Base-by-base conservation (phyloP, 257 asterid species). In the Leonotis leonurus region DNA sequence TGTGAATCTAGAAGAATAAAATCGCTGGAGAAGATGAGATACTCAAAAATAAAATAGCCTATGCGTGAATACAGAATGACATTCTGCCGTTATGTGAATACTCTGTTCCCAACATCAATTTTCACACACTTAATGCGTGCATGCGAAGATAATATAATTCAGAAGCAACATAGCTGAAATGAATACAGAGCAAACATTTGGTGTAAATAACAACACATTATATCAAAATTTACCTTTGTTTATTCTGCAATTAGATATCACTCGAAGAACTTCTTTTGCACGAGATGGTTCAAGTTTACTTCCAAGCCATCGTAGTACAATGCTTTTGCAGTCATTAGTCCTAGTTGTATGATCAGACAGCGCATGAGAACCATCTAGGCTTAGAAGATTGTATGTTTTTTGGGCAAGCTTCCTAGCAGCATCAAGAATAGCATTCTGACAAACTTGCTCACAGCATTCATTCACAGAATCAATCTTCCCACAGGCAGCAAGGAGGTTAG, bases 361-460 rank as follows among this genome's bases (percentile, higher is more conserved):
- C 30, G 67, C 79, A 32, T 50, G 85, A 30, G 94, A 67, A 29
- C 67, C 80, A 61, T 73, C 95, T 70, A 82, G 52, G 33, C 64
- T 78, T 67, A 72, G 33, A 58, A 86, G 88, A 75, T 64, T 78
- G 72, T 87, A 83, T 67, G 84, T 88, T 73, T 79, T 89, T 40
- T 73, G 70, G 5, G 94, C 95, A 37, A 93, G 94, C 76, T 83
- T 85, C 68, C 72, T 81, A 55, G 97, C 87, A 64, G 96, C 96
- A 70, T 87, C 95, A 35, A 81, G 65, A 59, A 93, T 81, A 32
- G 99, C 92, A 70, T 82, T 85, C 80, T 85, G 92, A 74, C 99
- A 93, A 52, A 81, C 86, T 80, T 93, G 96, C 80, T 80, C 80
- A 56, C 99, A 93, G 70, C 99, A 93, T 79, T 93, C 99, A 53